Conservation (phyloP, 73 alveolate species). For the Breviolum minutum region DNA sequence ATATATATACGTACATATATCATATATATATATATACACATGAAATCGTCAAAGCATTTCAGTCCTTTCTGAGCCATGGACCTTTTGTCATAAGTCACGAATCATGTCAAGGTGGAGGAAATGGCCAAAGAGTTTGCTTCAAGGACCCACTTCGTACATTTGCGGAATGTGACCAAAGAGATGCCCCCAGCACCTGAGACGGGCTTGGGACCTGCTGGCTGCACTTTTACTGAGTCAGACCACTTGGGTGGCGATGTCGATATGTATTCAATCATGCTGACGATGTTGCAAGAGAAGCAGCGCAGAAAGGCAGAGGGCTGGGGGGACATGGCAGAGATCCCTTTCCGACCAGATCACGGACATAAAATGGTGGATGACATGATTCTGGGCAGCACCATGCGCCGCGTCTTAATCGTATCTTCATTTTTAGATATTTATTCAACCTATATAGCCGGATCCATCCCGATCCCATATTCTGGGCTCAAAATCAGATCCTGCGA, state of each 20-base stretch:
- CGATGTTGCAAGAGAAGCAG: conserved; percentile 93
- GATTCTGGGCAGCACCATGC: not conserved
- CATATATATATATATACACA: no score
- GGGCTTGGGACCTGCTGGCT: conserved; percentile 92
- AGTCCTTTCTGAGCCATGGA: not conserved
- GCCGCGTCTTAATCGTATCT: no score
- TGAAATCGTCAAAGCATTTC: not conserved
- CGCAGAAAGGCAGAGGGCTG: conserved; percentile 76
- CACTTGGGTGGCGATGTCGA: conserved; percentile 89
- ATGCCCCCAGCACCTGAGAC: conserved; percentile 86
- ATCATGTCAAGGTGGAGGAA: conserved; percentile 47
- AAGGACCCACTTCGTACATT: conserved; percentile 76
- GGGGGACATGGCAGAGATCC: conserved; percentile 76
- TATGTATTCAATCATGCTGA: conserved; percentile 85
- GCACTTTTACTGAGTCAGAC: conserved; percentile 91
- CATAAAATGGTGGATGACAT: conserved; percentile 93
- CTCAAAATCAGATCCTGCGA: no score
- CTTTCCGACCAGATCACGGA: conserved; percentile 95
- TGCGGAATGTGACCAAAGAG: conserved; percentile 83
- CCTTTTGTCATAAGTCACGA: not conserved
- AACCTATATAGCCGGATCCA: no score
- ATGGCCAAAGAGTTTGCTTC: conserved; percentile 85
- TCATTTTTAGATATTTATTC: no score
- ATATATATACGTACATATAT: no score
- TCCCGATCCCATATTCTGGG: no score